A percentile compares a stretch with the other conserved stretches of the same genome.
Evolutionary conservation across 73 alveolate genomes (phyloP).

Genomic region (Paraurostyla sp.): DNA sequence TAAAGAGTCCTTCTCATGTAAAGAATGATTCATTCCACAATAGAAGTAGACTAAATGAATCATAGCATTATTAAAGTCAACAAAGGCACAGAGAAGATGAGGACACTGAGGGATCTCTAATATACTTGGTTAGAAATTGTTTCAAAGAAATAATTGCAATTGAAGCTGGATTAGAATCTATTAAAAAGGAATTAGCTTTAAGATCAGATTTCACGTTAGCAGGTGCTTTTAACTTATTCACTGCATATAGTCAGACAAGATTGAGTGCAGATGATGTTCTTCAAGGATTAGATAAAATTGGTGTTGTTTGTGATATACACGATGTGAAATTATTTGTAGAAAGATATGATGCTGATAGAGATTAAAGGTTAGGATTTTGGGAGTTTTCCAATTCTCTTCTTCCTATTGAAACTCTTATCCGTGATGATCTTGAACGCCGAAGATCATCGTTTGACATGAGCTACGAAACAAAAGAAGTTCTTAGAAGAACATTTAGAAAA

Average conservation of each 20-base stretch:
- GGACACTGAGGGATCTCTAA: background rate
- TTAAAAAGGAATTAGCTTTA: conserved; percentile 11
- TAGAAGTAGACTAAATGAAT: background rate
- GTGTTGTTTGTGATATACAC: conserved; percentile 28
- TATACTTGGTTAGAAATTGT: conserved; percentile 29
- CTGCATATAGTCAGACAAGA: conserved; percentile 22
- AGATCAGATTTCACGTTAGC: conserved; percentile 55
- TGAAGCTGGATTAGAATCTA: conserved; percentile 20
- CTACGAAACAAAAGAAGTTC: conserved; percentile 32
- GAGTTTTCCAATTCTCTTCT: conserved; percentile 42
- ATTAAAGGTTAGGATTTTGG: conserved; percentile 53
- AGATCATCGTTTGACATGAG: conserved; percentile 33
- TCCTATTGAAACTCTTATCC: conserved; percentile 10
- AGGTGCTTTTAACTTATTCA: conserved; percentile 50
- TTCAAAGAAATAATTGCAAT: conserved; percentile 26
- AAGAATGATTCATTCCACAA: background rate
- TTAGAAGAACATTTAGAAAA: conserved; percentile 23
- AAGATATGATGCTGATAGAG: conserved; percentile 62
- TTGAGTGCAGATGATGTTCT: conserved; percentile 27
- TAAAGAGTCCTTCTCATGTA: background rate
- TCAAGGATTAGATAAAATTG: conserved; percentile 26
- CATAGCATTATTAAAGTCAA: background rate
- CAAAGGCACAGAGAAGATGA: background rate
- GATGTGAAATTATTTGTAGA: conserved; percentile 21
- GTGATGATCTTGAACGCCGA: conserved; percentile 52